Evolutionary conservation across 306 rosid species (phyloP), one percentile per base, ranked within the genome.

Genomic region (Dryas alaskensis): DNA sequence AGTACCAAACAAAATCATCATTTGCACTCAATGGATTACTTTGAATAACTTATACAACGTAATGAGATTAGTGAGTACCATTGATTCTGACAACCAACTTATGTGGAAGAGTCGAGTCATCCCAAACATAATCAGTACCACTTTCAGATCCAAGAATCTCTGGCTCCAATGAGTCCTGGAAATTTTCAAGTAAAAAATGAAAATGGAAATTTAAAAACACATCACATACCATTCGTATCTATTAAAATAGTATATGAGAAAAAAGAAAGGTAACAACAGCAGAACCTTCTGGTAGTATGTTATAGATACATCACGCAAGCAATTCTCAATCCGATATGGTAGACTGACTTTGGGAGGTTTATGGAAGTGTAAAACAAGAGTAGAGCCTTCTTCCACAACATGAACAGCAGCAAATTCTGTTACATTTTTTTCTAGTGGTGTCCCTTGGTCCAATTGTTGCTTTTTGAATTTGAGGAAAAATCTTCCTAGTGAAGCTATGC

Each of bases 261-360:
- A 44, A 54, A 55, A 70, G 45, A 60, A 76, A 50, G 19, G 51
- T 9, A 82, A 75, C 14, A 49, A 64, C 7, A 62, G 65, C 60
- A 80, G 69, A 73, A 91, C 98, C 98, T 94, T 89, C 77, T 94
- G 98, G 82, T 87, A 89, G 88, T 81, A 94, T 60, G 97, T 89
- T 76, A 94, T 76, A 68, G 97, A 83, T 48, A 87, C 82, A 55
- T 75, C 65, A 51, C 37, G 85, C 86, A 91, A 79, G 78, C 70
- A 69, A 78, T 94, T 94, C 88, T 94, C 97, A 54, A 94, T 86
- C 47, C 96, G 90, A 85, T 94, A 91, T 68, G 98, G 98, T 65
- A 89, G 90, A 73, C 83, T 86, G 81, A 81, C 37, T 79, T 84
- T 81, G 69, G 96, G 98, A 61, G 98, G 97, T 81, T 84, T 91